Conservation (phyloP, 257 asterid species). For the Lycium ferocissimum region DNA sequence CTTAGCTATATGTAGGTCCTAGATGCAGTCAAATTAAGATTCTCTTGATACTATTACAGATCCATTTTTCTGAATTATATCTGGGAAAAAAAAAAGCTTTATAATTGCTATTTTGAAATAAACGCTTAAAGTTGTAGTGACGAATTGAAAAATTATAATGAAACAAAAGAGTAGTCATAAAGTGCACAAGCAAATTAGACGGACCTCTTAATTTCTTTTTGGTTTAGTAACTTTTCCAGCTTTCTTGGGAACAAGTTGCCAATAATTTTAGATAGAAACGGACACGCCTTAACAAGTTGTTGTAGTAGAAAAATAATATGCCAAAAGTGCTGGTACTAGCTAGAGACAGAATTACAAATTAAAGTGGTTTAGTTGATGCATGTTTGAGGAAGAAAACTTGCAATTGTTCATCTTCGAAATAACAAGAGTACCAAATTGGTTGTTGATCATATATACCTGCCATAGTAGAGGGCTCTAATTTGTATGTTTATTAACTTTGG, state of each 20-base stretch:
- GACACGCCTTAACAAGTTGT: background rate
- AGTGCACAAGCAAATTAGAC: background rate
- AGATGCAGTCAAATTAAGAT: background rate
- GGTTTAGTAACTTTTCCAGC: background rate
- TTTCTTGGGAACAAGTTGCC: background rate
- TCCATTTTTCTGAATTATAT: background rate
- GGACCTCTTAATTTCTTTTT: background rate
- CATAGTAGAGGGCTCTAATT: too few relatives aligned
- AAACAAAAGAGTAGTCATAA: slow-evolving; percentile 20
- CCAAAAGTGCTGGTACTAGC: too few relatives aligned
- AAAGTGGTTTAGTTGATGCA: too few relatives aligned
- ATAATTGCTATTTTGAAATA: background rate
- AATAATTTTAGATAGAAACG: background rate
- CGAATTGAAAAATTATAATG: background rate
- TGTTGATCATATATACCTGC: too few relatives aligned
- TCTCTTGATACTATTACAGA: background rate
- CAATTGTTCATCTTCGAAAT: too few relatives aligned
- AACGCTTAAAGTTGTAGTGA: background rate
- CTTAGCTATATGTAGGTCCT: background rate
- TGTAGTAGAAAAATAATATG: background rate
- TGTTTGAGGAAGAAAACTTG: too few relatives aligned
- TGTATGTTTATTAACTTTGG: too few relatives aligned
- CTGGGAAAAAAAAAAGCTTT: background rate
- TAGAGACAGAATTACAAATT: too few relatives aligned
- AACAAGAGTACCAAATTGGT: too few relatives aligned